These are phyloP conservation scores for Lepraria neglecta DNA, from an alignment of 495 filamentous ascomycete species.

Conservation along the genomic window DNA sequence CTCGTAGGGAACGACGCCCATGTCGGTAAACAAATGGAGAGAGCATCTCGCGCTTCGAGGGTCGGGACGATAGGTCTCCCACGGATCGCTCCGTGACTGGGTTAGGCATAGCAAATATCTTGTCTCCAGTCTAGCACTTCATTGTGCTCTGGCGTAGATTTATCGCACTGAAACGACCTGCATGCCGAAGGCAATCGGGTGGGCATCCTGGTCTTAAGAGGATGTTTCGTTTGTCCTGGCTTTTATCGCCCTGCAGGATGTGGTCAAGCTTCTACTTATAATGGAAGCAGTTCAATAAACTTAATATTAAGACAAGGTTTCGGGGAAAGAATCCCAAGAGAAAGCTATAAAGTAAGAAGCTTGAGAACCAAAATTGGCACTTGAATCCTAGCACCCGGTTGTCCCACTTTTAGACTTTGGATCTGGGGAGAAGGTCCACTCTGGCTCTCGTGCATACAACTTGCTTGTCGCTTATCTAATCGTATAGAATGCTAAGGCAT, in stretches of 20 bases:
- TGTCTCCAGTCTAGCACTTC: neutral
- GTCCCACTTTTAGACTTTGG: conserved; percentile 3
- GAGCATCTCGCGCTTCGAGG: conserved; percentile 33
- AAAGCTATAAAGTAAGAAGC: conserved; percentile 3
- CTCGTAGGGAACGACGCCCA: conserved; percentile 75
- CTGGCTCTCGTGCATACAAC: neutral
- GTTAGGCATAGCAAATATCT: neutral
- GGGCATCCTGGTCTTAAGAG: neutral
- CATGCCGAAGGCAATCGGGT: neutral
- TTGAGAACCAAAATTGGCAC: conserved; percentile 2
- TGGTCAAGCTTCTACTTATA: neutral
- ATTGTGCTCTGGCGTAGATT: neutral
- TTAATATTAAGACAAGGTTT: neutral
- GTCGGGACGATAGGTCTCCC: neutral
- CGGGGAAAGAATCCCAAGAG: conserved; percentile 1
- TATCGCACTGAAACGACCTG: neutral
- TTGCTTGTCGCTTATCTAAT: neutral
- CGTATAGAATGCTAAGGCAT: no score
- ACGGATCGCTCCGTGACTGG: neutral
- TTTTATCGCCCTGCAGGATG: neutral
- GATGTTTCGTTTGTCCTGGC: conserved; percentile 1
- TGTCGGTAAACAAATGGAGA: conserved; percentile 65
- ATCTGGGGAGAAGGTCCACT: neutral
- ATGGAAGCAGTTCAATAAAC: neutral
- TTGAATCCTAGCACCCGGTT: neutral